A percentile compares a stretch with the other conserved stretches of the same genome.
Conservation (phyloP, 257 asterid species). For the Scutellaria minor region DNA sequence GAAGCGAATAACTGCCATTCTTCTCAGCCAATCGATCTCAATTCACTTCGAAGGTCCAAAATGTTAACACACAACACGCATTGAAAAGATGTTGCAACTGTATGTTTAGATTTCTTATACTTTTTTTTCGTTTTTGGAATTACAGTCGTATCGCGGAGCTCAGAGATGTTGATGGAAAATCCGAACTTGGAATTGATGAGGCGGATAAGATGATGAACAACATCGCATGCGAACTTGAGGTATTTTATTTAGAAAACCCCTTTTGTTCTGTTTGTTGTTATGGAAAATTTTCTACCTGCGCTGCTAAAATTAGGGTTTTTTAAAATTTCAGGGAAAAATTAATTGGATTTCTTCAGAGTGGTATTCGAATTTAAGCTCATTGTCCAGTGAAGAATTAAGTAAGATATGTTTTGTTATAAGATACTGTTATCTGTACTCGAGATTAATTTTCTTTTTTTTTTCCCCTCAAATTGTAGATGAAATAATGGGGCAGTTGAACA, state of each 20-base stretch:
- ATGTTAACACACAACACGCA: conserved; percentile 20
- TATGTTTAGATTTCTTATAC: conserved; percentile 22
- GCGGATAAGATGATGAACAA: conserved; percentile 46
- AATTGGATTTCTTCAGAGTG: conserved; percentile 46
- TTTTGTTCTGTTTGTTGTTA: conserved; percentile 8
- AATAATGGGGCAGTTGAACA: conserved; percentile 53
- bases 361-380: conserved; percentile 44
- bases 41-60: conserved; percentile 39
- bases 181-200: conserved; percentile 38
- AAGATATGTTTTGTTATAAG: conserved; percentile 21
- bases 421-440: background rate
- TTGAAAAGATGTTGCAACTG: background rate
- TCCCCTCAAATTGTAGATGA: conserved; percentile 48
- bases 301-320: conserved; percentile 15
- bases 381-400: conserved; percentile 62
- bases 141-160: conserved; percentile 69
- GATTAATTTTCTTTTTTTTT: background rate
- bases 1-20: conserved; percentile 25
- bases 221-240: conserved; percentile 60
- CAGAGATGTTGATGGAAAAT: conserved; percentile 37
- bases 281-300: background rate
- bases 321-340: conserved; percentile 54
- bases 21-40: conserved; percentile 32
- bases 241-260: conserved; percentile 13
- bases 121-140: background rate